phyloP scores from a whole-genome alignment of 805 yeast species.

The Candida awuae region DNA sequence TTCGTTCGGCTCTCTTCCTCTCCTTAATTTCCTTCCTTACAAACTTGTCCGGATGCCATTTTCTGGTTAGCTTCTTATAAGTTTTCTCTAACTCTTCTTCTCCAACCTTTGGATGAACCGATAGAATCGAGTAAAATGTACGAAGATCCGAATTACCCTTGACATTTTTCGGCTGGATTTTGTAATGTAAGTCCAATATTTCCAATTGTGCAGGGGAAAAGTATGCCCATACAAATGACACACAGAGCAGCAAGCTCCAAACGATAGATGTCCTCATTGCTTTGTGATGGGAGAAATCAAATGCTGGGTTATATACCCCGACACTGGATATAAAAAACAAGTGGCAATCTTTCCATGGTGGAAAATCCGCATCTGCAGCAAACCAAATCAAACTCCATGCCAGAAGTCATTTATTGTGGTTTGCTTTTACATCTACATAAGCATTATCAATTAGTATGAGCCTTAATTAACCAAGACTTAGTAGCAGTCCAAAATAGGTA shows the following conservation, averaged over 20 bases:
- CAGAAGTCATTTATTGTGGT: no score
- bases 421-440: no score
- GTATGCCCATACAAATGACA: conserved; percentile 8
- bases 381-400: no score
- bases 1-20: conserved; percentile 49
- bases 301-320: no score
- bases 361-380: no score
- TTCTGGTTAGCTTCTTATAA: conserved; percentile 61
- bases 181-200: conserved; percentile 12
- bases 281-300: neutral
- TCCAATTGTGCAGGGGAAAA: conserved; percentile 13
- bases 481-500: no score
- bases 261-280: neutral
- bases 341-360: no score
- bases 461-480: no score
- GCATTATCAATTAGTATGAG: no score
- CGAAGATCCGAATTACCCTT: neutral
- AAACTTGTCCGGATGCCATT: conserved; percentile 81
- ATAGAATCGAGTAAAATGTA: conserved; percentile 12
- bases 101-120: conserved; percentile 31
- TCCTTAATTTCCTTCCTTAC: conserved; percentile 31
- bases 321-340: no score
- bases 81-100: conserved; percentile 52
- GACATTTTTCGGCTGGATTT: conserved; percentile 10
- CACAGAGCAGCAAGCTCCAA: conserved; percentile 2